phyloP scores from a whole-genome alignment of 495 filamentous ascomycete species.

The Emericellopsis terricola region DNA sequence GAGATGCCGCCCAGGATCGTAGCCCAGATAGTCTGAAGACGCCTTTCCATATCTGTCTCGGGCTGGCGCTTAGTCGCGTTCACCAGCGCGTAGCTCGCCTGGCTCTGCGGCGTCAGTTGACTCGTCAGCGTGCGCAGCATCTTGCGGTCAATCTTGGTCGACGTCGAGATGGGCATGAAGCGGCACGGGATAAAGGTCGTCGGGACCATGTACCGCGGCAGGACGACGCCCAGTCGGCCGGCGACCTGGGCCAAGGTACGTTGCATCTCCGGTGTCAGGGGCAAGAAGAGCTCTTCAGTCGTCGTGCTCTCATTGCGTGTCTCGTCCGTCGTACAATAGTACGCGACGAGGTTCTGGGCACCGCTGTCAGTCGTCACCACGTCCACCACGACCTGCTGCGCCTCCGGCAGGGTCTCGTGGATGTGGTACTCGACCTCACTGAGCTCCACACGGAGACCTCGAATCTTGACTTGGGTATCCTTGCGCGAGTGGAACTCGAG shows the following conservation, averaged over 20 bases:
- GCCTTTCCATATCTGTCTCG: slow-evolving; percentile 1
- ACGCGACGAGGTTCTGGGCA: slow-evolving; percentile 13
- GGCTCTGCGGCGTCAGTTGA: not conserved
- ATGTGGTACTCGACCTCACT: too few relatives aligned
- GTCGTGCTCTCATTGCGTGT: slow-evolving; percentile 1
- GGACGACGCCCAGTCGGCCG: slow-evolving; percentile 80
- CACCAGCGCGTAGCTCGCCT: slow-evolving; percentile 10
- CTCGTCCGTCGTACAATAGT: slow-evolving; percentile 3
- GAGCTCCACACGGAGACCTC: too few relatives aligned
- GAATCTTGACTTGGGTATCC: too few relatives aligned
- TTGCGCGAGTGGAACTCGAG: slow-evolving; percentile 7
- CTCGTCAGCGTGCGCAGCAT: not conserved
- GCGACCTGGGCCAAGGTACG: slow-evolving; percentile 55
- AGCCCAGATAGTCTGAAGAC: slow-evolving; percentile 10
- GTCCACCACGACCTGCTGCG: slow-evolving; percentile 4
- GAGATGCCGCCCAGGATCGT: slow-evolving; percentile 16
- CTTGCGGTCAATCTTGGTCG: slow-evolving; percentile 1
- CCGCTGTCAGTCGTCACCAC: slow-evolving; percentile 7
- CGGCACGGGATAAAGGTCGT: slow-evolving; percentile 15
- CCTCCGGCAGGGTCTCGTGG: not conserved
- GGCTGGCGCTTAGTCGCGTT: slow-evolving; percentile 5
- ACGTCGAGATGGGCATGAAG: slow-evolving; percentile 4
- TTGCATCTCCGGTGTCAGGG: not conserved
- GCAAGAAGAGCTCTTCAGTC: not conserved
- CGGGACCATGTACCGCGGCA: slow-evolving; percentile 52